A percentile compares a stretch with the other conserved stretches of the same genome.
Evolutionary conservation across 2,329 filamentous ascomycete genomes (phyloP).

Genomic region (Penicillium aurantiogriseum): DNA sequence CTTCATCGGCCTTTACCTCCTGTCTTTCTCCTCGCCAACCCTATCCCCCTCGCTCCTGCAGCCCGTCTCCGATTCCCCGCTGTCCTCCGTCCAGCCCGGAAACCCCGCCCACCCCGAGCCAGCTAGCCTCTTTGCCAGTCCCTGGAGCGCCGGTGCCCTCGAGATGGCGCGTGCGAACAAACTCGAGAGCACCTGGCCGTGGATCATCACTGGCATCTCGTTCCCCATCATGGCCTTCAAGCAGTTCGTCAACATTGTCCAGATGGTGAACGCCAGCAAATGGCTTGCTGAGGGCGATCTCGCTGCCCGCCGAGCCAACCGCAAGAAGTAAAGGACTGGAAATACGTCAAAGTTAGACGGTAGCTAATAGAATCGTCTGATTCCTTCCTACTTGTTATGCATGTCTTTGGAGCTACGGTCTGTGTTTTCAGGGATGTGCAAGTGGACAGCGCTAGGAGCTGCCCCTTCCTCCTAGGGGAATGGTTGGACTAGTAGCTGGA

Average conservation of each 20-base stretch:
- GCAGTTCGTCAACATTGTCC: conserved; percentile 90
- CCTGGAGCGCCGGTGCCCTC: conserved; percentile 87
- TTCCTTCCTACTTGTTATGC: conserved; percentile 24
- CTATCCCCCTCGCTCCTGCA: conserved; percentile 80
- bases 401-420: conserved; percentile 35
- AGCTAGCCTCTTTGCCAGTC: conserved; percentile 76
- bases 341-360: background rate
- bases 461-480: conserved; percentile 10
- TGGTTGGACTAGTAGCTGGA: conserved; percentile 18
- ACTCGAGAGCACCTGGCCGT: conserved; percentile 72
- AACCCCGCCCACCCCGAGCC: conserved; percentile 67
- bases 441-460: conserved; percentile 7
- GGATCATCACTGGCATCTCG: conserved; percentile 77
- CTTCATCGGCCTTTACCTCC: conserved; percentile 96
- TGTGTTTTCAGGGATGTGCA: conserved; percentile 19
- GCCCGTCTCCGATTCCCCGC: conserved; percentile 55
- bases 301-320: conserved; percentile 46
- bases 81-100: conserved; percentile 59
- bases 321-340: conserved; percentile 43
- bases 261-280: conserved; percentile 87
- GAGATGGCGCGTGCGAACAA: conserved; percentile 94
- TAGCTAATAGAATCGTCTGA: conserved; percentile 7
- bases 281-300: conserved; percentile 93
- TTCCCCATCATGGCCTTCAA: conserved; percentile 87
- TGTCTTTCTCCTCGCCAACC: conserved; percentile 90